These are phyloP conservation scores for Neurospora africana DNA, from an alignment of 495 filamentous ascomycete species.

Conservation along the genomic window DNA sequence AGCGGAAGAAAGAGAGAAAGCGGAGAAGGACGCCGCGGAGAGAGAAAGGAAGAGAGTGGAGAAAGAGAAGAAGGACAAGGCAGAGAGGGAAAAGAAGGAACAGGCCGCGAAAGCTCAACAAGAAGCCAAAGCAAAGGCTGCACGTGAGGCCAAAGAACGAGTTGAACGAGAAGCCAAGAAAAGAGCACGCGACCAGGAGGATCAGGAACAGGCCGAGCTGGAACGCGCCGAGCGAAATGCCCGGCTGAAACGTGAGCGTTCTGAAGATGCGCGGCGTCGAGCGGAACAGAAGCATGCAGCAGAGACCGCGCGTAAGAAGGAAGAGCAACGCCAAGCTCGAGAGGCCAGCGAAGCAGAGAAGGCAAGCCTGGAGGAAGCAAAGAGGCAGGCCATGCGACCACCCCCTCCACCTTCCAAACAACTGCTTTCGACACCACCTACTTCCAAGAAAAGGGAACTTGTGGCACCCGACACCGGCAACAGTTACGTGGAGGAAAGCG, in stretches of 20 bases:
- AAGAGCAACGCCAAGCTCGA: background rate
- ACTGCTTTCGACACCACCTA: background rate
- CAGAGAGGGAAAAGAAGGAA: background rate
- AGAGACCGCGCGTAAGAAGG: conserved; percentile 3
- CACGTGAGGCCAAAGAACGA: background rate
- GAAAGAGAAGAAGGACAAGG: background rate
- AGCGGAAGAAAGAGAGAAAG: background rate
- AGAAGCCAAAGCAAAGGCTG: background rate
- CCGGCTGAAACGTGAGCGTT: conserved; percentile 4
- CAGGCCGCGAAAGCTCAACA: background rate
- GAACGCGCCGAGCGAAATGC: conserved; percentile 11
- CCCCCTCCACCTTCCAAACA: background rate
- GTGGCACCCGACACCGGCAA: background rate
- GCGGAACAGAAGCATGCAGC: conserved; percentile 1
- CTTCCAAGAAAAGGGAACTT: background rate
- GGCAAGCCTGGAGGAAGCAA: background rate
- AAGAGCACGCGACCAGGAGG: conserved; percentile 11
- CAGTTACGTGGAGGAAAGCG: background rate
- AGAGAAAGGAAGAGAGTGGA: background rate
- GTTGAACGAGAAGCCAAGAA: conserved; percentile 5
- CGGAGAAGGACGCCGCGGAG: background rate
- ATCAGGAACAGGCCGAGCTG: conserved; percentile 6
- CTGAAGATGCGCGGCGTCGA: conserved; percentile 1
- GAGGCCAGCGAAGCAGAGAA: background rate
- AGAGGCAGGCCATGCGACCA: background rate